Base-by-base conservation (phyloP, 306 rosid species). In the Hippophae rhamnoides region DNA sequence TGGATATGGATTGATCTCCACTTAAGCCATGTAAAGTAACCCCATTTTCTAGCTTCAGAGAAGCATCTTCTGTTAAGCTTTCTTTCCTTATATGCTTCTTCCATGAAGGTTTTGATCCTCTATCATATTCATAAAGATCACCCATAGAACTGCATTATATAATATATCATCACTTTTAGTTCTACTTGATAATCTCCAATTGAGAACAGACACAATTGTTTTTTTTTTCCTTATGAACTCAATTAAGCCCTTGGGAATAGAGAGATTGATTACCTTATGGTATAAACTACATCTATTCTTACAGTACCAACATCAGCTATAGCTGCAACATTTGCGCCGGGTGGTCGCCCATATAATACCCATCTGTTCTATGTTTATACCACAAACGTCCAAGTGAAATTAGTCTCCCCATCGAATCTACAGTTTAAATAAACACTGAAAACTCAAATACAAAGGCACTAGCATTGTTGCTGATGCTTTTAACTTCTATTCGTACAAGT, bases 281-380 rank as follows among this genome's bases (percentile, higher is more conserved):
- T 90, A 69, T 87, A 90, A n/a, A 90, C 86, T 56, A 85, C 86
- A 46, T 80, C 72, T 63, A 70, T 64, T 74, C 97, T 71, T 55
- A 69, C 58, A 56, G 77, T 69, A 69, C 84, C 82, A 71, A 81
- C 86, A 70, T 82, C 92, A 38, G 95, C 92, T 51, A 90, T 76
- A 31, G 86, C 92, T 46, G 97, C 97, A 47, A 87, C 90, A 79
- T 90, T 71, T 54, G 97, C 96, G 47, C 95, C 95, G 5, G 89
- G 84, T 27, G 97, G 97, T 64, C 66, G 89, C 52, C 92, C 89
- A 81, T 81, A 90, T 79, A 76, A 76, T 70, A 63, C 66, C 97
- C 94, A 90, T 83, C 97, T 90, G 96, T 69, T 87, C 85, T 82
- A 81, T 61, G 73, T 76, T 73, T 59, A 54, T 60, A 69, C 67